Percentiles rank a stretch among this genome's conserved stretches.
Conservation (phyloP, 139 green algal species). For the Chlamydomonas sphaeroides region DNA sequence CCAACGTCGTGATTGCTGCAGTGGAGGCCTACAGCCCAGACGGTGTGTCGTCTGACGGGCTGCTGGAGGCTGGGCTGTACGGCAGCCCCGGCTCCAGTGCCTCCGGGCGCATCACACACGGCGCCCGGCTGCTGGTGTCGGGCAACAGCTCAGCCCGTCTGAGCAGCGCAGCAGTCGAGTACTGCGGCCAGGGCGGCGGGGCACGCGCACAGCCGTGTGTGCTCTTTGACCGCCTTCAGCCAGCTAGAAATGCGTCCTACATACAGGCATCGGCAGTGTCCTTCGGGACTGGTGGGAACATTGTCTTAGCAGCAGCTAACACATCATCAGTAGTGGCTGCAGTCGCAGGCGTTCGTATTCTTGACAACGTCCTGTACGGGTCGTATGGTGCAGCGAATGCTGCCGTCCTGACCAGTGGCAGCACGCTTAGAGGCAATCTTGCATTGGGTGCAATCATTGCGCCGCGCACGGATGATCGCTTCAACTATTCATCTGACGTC, state of each 20-base stretch:
- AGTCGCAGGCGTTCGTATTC: background rate
- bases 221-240: no score
- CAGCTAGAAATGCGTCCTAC: no score
- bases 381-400: constrained; percentile 49
- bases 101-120: no score
- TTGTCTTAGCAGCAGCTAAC: background rate
- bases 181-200: constrained; percentile 34
- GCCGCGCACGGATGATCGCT: constrained; percentile 41
- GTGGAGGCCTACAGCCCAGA: constrained; percentile 6
- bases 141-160: background rate
- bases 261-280: no score
- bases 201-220: background rate
- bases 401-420: constrained; percentile 1
- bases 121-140: constrained; percentile 9
- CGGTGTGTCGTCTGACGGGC: no score
- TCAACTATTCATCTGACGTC: background rate
- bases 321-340: background rate
- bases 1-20: constrained; percentile 50
- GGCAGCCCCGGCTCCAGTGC: no score
- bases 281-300: background rate
- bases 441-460: constrained; percentile 56
- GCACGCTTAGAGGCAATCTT: constrained; percentile 46
- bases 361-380: constrained; percentile 47
- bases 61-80: no score
- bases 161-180: background rate